Evolutionary conservation across 768 basidiomycete genomes (phyloP).

Genomic region (Suillus subaureus): DNA sequence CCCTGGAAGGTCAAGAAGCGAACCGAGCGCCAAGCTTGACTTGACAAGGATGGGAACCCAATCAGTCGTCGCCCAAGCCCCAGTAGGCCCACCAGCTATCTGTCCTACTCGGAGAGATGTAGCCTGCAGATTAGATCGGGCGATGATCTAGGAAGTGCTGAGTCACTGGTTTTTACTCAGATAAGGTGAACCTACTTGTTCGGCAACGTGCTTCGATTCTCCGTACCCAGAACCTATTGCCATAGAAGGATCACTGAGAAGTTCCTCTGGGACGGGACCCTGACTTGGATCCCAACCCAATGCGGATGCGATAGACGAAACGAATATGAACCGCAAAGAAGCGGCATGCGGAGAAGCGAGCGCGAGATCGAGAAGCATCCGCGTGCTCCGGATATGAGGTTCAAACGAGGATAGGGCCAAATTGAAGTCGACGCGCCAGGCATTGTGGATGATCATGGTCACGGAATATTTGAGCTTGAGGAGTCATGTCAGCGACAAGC

Average conservation of each 20-base stretch:
- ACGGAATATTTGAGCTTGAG: constrained; percentile 17
- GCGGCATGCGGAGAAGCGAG: constrained; percentile 26
- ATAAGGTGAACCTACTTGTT: constrained; percentile 25
- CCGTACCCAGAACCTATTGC: constrained; percentile 37
- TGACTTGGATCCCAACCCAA: constrained; percentile 19
- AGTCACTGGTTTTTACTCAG: constrained; percentile 26
- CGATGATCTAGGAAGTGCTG: constrained; percentile 19
- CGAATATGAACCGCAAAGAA: constrained; percentile 19
- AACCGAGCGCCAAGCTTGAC: constrained; percentile 24
- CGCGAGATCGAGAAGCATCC: constrained; percentile 34
- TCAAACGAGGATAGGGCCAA: constrained; percentile 37
- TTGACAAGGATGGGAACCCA: constrained; percentile 38
- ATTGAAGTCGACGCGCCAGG: constrained; percentile 44
- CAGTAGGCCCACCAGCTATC: constrained; percentile 32
- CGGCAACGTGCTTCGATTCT: constrained; percentile 38
- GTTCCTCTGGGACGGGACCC: constrained; percentile 38
- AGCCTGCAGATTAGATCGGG: constrained; percentile 19
- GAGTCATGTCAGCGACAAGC: background rate
- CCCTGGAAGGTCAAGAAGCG: constrained; percentile 23
- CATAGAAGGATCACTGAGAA: constrained; percentile 24
- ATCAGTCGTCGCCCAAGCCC: constrained; percentile 33
- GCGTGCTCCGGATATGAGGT: constrained; percentile 31
- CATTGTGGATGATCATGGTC: constrained; percentile 36
- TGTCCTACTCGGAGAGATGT: constrained; percentile 33
- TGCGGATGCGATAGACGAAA: constrained; percentile 17